phyloP scores from a whole-genome alignment of 768 basidiomycete species.

The Phanerodontia chrysosporium region DNA sequence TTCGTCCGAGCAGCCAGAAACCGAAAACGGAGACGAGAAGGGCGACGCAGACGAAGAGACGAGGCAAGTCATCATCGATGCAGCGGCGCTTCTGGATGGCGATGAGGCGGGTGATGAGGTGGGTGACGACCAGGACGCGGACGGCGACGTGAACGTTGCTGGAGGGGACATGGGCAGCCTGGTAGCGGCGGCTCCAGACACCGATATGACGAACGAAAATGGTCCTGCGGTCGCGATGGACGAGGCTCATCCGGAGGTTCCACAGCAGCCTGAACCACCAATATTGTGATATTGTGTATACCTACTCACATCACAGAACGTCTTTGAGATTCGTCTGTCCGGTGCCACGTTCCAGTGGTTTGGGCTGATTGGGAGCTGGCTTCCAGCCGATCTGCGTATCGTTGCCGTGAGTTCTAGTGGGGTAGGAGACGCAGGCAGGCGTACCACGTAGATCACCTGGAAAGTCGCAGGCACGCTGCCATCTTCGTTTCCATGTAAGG shows the following conservation, averaged over 20 bases:
- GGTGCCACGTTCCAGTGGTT: slow-evolving; percentile 60
- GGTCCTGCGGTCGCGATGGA: not conserved
- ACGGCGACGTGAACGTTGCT: slow-evolving; percentile 11
- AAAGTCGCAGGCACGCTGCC: slow-evolving; percentile 92
- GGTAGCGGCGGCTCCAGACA: not conserved
- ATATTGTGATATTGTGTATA: slow-evolving; percentile 18
- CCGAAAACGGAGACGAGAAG: slow-evolving; percentile 12
- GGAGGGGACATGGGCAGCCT: slow-evolving; percentile 6
- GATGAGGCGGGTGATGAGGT: slow-evolving; percentile 18
- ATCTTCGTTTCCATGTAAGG: slow-evolving; percentile 75
- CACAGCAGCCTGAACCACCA: not conserved
- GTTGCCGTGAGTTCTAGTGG: not conserved
- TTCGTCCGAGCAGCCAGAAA: not conserved
- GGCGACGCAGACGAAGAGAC: not conserved
- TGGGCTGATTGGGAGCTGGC: slow-evolving; percentile 61
- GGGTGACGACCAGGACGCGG: slow-evolving; percentile 9
- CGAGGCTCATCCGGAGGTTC: slow-evolving; percentile 2
- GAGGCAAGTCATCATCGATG: slow-evolving; percentile 12
- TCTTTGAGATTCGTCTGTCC: slow-evolving; percentile 61
- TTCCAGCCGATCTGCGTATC: slow-evolving; percentile 76
- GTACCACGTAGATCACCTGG: slow-evolving; percentile 90
- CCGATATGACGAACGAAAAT: not conserved
- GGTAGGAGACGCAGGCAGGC: slow-evolving; percentile 17
- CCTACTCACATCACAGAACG: slow-evolving; percentile 34
- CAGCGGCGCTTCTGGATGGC: slow-evolving; percentile 15